These are phyloP conservation scores for Pulveroboletus sp. DNA, from an alignment of 768 basidiomycete species.

Conservation along the genomic window DNA sequence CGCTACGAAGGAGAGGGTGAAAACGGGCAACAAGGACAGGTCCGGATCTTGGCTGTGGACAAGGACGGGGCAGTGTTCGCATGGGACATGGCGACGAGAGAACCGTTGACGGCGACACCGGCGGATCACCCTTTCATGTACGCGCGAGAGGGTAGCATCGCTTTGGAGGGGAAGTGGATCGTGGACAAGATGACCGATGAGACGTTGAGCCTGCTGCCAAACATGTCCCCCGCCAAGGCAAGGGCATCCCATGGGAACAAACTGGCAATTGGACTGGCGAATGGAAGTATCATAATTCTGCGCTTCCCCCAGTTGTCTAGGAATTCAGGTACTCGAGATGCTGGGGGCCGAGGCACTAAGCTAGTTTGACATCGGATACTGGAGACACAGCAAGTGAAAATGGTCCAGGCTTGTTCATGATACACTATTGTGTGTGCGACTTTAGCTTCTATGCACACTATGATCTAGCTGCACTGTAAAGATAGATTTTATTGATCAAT, in stretches of 20 bases:
- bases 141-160: slow-evolving; percentile 6
- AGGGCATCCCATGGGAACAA: slow-evolving; percentile 20
- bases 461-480: no score
- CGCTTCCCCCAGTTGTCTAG: slow-evolving; percentile 17
- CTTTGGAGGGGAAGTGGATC: slow-evolving; percentile 24
- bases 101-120: slow-evolving; percentile 16
- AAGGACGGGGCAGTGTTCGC: slow-evolving; percentile 21
- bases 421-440: no score
- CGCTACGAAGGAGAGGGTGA: no score
- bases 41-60: slow-evolving; percentile 25
- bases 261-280: slow-evolving; percentile 28
- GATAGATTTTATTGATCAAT: no score
- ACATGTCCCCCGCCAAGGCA: slow-evolving; percentile 27
- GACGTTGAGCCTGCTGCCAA: slow-evolving; percentile 21
- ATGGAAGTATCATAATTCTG: slow-evolving; percentile 28
- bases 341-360: no score
- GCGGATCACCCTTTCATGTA: slow-evolving; percentile 17
- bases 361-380: no score
- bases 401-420: no score
- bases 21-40: neutral
- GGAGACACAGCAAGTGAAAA: no score
- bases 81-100: slow-evolving; percentile 24
- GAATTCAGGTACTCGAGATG: no score
- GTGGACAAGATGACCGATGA: slow-evolving; percentile 17
- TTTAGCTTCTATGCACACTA: no score